These are phyloP conservation scores for Fusarium brevicatenulatum DNA, from an alignment of 2,329 filamentous ascomycete species.

Conservation along the genomic window DNA sequence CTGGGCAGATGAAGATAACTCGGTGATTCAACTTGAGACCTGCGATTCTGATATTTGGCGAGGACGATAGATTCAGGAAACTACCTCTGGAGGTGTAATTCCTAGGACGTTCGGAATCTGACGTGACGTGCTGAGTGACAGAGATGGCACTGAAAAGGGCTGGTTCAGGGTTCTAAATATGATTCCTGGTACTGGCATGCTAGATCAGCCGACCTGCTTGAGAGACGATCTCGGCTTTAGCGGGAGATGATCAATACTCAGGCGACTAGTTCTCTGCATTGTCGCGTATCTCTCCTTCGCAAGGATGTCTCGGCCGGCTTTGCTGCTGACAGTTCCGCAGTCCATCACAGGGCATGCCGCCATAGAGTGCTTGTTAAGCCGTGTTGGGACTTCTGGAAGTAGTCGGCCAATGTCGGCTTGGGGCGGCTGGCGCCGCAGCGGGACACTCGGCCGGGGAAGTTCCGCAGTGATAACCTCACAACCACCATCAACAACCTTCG, in stretches of 20 bases:
- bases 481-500: constrained; percentile 34
- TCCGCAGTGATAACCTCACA: constrained; percentile 44
- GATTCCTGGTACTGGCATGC: constrained; percentile 10
- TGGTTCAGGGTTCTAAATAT: constrained; percentile 27
- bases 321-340: constrained; percentile 35
- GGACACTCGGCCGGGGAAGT: constrained; percentile 43
- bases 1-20: background rate
- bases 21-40: background rate
- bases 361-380: constrained; percentile 26
- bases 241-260: constrained; percentile 9
- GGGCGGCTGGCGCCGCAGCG: constrained; percentile 50
- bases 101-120: constrained; percentile 1
- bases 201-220: constrained; percentile 25
- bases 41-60: background rate
- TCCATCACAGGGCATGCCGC: constrained; percentile 18
- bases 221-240: constrained; percentile 34
- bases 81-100: background rate
- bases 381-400: constrained; percentile 15
- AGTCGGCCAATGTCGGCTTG: constrained; percentile 55
- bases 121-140: constrained; percentile 17
- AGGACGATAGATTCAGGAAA: background rate
- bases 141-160: constrained; percentile 11
- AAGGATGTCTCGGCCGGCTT: constrained; percentile 30
- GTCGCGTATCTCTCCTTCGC: constrained; percentile 1
- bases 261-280: constrained; percentile 21